Evolutionary conservation across 2,329 filamentous ascomycete species (phyloP), one percentile per base, ranked within the genome.

Genomic region (Botrytis fabae): DNA sequence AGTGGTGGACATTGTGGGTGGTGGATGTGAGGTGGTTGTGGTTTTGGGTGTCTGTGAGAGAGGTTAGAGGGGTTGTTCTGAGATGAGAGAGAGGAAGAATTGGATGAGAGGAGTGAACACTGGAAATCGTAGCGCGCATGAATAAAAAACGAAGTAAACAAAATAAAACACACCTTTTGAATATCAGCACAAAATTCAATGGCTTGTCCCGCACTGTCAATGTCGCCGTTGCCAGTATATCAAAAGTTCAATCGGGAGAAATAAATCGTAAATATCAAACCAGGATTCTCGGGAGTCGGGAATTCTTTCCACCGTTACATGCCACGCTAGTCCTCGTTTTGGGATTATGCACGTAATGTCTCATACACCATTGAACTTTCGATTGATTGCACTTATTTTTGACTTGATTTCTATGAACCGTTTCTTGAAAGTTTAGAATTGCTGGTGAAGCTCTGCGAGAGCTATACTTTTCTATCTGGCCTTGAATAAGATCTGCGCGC

Each of bases 241-340:
- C 25, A 20, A 68, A 57, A n/a, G 35, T 68, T 40, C 48, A 57
- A 68, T 40, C 25, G 18, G 12, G 69, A 71, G 69, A 71, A 71
- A 71, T 64, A 64, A 64, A 54, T 44, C 12, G 60, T 44, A 20
- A 28, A 57, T 68, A 68, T 64, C 60, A 57, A 64, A 71, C 69
- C 10, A 54, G 69, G 69, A 71, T 71, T 42, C 44, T 71, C 60
- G 59, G 69, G 20, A n/a, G 51, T 64, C 69, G 69, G 69, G 14
- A 51, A 44, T 51, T 71, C 35, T 65, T 71, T 71, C 35, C 60
- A 6, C 69, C 69, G 69, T 54, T 16, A 40, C 22, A 14, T 63
- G 10, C 35, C 32, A 40, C 59, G 44, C 69, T 71, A 71, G 42
- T n/a, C 59, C 69, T 70, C 69, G 44, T 70, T 63, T 64, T 63